Percentiles rank a stretch among this genome's conserved stretches.
Conservation (phyloP, 495 filamentous ascomycete species). For the Xylaria venustula region DNA sequence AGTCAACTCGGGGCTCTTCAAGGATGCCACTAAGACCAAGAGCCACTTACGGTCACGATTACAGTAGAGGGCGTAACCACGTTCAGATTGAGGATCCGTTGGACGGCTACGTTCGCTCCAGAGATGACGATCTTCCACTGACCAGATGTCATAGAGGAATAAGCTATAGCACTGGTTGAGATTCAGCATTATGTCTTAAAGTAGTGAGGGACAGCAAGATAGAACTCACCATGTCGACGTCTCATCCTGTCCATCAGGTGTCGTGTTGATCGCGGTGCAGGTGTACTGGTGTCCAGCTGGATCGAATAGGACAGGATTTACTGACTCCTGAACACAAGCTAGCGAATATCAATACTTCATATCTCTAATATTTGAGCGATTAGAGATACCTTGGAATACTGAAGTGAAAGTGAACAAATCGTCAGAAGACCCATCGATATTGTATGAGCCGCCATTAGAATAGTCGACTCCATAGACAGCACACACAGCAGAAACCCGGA, state of each 20-base stretch:
- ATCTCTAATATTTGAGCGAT: not conserved
- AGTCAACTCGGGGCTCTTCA: not conserved
- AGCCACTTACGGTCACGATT: conserved; percentile 33
- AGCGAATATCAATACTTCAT: not conserved
- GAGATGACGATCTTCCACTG: conserved; percentile 41
- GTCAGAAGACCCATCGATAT: conserved; percentile 40
- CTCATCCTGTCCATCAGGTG: conserved; percentile 34
- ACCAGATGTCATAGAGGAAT: conserved; percentile 40
- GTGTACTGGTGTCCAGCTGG: conserved; percentile 34
- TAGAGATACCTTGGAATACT: conserved; percentile 38
- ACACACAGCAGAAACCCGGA: conserved; percentile 34
- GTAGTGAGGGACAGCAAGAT: not conserved
- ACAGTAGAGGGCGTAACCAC: conserved; percentile 34
- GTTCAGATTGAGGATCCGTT: conserved; percentile 37
- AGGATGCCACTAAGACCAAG: not conserved
- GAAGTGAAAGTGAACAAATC: conserved; percentile 43
- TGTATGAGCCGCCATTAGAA: conserved; percentile 40
- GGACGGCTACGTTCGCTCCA: conserved; percentile 37
- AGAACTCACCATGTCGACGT: conserved; percentile 39
- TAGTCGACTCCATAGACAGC: conserved; percentile 44
- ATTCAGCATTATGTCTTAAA: not conserved
- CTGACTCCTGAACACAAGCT: conserved; percentile 40
- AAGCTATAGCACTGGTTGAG: conserved; percentile 33
- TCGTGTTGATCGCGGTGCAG: conserved; percentile 38
- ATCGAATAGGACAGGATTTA: conserved; percentile 40